A percentile compares a stretch with the other conserved stretches of the same genome.
Evolutionary conservation across 1,284 basidiomycete species (phyloP).

Genomic region (Ustilago cynodontis): DNA sequence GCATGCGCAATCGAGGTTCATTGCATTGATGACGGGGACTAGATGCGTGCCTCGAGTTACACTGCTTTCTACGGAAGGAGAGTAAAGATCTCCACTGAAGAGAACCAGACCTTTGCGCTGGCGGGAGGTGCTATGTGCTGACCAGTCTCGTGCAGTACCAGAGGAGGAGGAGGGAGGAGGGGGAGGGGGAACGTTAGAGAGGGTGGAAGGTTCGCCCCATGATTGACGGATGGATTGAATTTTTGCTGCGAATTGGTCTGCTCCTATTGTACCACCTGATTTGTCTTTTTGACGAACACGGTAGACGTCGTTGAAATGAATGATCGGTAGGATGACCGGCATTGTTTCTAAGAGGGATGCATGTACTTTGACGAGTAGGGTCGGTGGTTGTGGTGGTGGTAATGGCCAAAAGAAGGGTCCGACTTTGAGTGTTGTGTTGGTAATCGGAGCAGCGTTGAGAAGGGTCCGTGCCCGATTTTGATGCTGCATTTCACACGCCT

Average conservation of each 20-base stretch:
- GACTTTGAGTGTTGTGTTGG: background rate
- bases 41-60: constrained; percentile 92
- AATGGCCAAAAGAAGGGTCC: background rate
- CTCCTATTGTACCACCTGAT: constrained; percentile 54
- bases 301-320: constrained; percentile 66
- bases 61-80: constrained; percentile 85
- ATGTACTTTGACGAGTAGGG: background rate
- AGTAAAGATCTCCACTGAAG: constrained; percentile 83
- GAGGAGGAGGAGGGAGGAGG: constrained; percentile 2
- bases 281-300: constrained; percentile 56
- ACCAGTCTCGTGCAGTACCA: constrained; percentile 29
- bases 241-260: constrained; percentile 72
- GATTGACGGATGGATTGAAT: constrained; percentile 51
- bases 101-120: constrained; percentile 77
- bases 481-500: constrained; percentile 17
- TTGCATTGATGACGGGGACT: constrained; percentile 73
- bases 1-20: constrained; percentile 72
- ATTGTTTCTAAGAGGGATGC: constrained; percentile 16
- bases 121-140: constrained; percentile 21
- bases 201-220: constrained; percentile 52
- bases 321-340: constrained; percentile 52
- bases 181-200: constrained; percentile 25
- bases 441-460: background rate
- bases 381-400: background rate
- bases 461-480: constrained; percentile 7